Base-by-base conservation (phyloP, 768 basidiomycete species). In the Fomitopsis serialis region DNA sequence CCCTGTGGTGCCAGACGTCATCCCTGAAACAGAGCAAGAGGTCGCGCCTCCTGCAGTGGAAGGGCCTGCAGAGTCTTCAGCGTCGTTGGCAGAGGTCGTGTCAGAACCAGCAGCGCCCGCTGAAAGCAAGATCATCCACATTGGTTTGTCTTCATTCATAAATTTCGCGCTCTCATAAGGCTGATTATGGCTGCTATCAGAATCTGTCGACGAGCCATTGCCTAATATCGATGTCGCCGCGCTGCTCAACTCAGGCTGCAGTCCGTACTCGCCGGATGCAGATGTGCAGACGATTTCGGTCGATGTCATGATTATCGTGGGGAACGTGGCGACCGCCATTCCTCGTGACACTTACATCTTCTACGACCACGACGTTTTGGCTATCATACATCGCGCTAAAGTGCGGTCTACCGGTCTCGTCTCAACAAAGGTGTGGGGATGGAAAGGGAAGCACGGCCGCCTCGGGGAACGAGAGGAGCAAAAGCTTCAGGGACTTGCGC, bases 331-430 rank as follows among this genome's bases (percentile, higher is more conserved):
- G 1, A 72, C 70, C 1, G 59, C 76, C 1, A 58, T 90, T 11
- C 70, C 73, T 11, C 69, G 64, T 4, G 72, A 81, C 51, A 62
- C 63, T 8, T 70, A 77, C 54, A 65, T 87, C 17, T 89, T 92
- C 65, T 86, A 92, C 61, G 89, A 92, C 49, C 70, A 76, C 1
- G 91, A 93, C 63, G 70, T 82, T 8, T 70, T 91, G 19, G 81
- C 78, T 1, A 74, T 92, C 48, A 73, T 92, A 13, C 78, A 89
- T 64, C 78, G 90, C 13, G 76, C 71, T 22, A 92, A 91, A 66
- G 78, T 78, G 0, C 80, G 72, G 52, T 71, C 76, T n/a, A 82
- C 68, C 32, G 84, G 86, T 12, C 73, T 92, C 15, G 89, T 81
- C 3, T 73, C 74, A 23, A 90, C 85, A 5, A 77, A 74, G 21